These are phyloP conservation scores for Ophiostoma montium DNA, from an alignment of 2,329 filamentous ascomycete genomes.

Conservation along the genomic window DNA sequence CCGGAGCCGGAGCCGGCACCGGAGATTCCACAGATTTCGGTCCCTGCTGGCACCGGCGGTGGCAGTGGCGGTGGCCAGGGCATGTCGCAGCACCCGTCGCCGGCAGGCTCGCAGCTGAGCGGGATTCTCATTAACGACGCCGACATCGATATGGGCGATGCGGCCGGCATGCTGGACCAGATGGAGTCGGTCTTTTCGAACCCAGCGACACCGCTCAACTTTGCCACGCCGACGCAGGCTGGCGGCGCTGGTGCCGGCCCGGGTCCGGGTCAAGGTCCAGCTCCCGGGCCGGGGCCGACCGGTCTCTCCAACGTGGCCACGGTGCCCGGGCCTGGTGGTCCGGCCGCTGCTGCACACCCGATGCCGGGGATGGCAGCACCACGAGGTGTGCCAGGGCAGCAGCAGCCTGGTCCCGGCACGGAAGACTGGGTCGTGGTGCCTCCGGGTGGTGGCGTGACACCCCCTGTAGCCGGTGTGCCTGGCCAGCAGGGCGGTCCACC, in stretches of 20 bases:
- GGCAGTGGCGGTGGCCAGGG: conserved; percentile 6
- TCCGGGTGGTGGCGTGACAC: conserved; percentile 41
- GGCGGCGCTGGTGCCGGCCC: not conserved
- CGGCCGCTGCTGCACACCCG: conserved; percentile 22
- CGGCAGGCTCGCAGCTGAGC: conserved; percentile 40
- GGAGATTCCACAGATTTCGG: conserved; percentile 11
- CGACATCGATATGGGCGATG: conserved; percentile 51
- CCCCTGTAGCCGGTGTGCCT: conserved; percentile 5
- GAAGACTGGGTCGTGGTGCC: conserved; percentile 67
- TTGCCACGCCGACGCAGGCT: conserved; percentile 43
- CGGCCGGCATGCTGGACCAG: conserved; percentile 51
- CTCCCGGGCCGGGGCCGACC: conserved; percentile 11
- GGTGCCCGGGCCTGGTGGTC: conserved; percentile 31
- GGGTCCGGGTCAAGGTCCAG: no score
- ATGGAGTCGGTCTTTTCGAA: conserved; percentile 49
- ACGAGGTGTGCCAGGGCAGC: not conserved
- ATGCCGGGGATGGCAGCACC: not conserved
- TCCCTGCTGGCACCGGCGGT: conserved; percentile 12
- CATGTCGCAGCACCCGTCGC: conserved; percentile 28
- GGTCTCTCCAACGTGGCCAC: conserved; percentile 43
- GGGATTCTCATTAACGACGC: conserved; percentile 43
- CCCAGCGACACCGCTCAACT: conserved; percentile 45
- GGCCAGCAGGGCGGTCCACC: not conserved
- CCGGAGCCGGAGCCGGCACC: conserved; percentile 19
- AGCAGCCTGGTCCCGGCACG: not conserved